These are phyloP conservation scores for Lentinula sp. DNA, from an alignment of 768 basidiomycete species.

Conservation along the genomic window DNA sequence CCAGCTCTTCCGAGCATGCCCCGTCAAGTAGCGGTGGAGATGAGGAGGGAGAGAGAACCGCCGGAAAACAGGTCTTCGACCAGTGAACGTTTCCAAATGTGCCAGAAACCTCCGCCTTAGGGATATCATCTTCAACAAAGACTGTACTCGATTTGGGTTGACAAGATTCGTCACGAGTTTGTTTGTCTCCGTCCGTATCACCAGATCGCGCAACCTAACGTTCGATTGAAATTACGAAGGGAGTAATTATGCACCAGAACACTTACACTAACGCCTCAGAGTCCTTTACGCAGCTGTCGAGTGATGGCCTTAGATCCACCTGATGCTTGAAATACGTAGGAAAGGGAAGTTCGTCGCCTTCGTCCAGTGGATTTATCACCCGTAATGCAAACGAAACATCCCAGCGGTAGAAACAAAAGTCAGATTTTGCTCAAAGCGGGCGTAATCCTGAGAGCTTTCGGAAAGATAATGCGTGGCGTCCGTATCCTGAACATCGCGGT, in stretches of 20 bases:
- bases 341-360: too few relatives aligned
- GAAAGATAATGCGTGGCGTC: slow-evolving; percentile 80
- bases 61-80: slow-evolving; percentile 95
- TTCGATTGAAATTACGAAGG: neutral
- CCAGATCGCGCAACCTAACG: slow-evolving; percentile 75
- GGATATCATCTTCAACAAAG: slow-evolving; percentile 70
- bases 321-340: slow-evolving; percentile 88
- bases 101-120: slow-evolving; percentile 64
- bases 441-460: slow-evolving; percentile 74
- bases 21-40: slow-evolving; percentile 85
- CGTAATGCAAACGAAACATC: too few relatives aligned
- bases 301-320: slow-evolving; percentile 78
- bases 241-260: neutral
- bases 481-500: slow-evolving; percentile 68
- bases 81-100: slow-evolving; percentile 56
- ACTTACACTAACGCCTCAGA: slow-evolving; percentile 83
- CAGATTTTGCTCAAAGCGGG: slow-evolving; percentile 85
- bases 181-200: slow-evolving; percentile 68
- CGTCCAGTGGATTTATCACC: too few relatives aligned
- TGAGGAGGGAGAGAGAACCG: slow-evolving; percentile 87
- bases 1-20: slow-evolving; percentile 91
- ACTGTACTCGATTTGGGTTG: slow-evolving; percentile 79
- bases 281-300: slow-evolving; percentile 80
- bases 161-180: slow-evolving; percentile 79
- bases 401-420: slow-evolving; percentile 94